Evolutionary conservation across 805 yeast genomes (phyloP).

Genomic region (Wickerhamiella nectarea): DNA sequence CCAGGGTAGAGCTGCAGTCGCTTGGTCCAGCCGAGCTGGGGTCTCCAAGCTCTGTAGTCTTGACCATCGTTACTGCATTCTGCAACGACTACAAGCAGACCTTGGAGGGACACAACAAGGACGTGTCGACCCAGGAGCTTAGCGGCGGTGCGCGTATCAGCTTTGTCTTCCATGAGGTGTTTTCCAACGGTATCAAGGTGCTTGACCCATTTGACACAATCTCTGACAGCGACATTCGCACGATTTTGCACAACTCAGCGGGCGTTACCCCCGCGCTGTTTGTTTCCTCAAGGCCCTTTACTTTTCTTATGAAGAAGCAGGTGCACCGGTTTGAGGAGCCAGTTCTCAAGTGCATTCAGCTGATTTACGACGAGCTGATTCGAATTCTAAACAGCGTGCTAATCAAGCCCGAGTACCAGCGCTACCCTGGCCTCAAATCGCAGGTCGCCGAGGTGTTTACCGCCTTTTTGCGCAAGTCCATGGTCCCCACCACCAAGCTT

Average conservation of each 20-base stretch:
- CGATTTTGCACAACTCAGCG: slow-evolving; percentile 91
- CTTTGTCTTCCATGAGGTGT: slow-evolving; percentile 94
- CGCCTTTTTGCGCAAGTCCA: slow-evolving; percentile 63
- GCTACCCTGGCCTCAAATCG: slow-evolving; percentile 89
- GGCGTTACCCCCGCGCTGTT: slow-evolving; percentile 93
- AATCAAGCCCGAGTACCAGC: slow-evolving; percentile 62
- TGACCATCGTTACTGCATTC: slow-evolving; percentile 86
- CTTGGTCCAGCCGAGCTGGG: slow-evolving; percentile 74
- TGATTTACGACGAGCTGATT: slow-evolving; percentile 88
- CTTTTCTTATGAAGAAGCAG: slow-evolving; percentile 83
- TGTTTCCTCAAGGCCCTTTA: slow-evolving; percentile 96
- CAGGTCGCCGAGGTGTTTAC: slow-evolving; percentile 70
- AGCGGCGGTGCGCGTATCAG: slow-evolving; percentile 98
- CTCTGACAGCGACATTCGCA: slow-evolving; percentile 88
- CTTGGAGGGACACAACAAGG: slow-evolving; percentile 86
- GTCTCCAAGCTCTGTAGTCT: slow-evolving; percentile 78
- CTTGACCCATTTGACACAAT: slow-evolving; percentile 94
- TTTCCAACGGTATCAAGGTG: slow-evolving; percentile 80
- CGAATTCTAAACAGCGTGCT: slow-evolving; percentile 80
- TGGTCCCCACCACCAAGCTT: slow-evolving; percentile 74
- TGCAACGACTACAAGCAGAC: slow-evolving; percentile 84
- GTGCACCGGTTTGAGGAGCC: slow-evolving; percentile 93
- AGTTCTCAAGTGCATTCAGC: slow-evolving; percentile 69
- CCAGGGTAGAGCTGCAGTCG: slow-evolving; percentile 58
- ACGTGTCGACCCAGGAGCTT: slow-evolving; percentile 74